Conservation (phyloP, 352 stramenopile genomes). For the Pseudoperonospora humuli region DNA sequence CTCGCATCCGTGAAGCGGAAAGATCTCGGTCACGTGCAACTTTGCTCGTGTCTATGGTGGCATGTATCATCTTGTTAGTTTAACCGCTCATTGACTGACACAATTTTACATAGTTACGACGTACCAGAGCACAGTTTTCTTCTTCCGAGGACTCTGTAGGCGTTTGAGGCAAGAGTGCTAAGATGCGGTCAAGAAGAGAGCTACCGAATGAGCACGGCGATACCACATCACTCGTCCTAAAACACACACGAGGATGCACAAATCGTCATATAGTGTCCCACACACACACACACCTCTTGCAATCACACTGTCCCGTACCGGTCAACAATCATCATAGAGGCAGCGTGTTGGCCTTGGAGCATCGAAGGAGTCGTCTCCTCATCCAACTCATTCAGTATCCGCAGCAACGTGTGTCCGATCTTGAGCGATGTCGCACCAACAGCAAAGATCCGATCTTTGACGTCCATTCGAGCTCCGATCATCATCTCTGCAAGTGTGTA, state of each 20-base stretch:
- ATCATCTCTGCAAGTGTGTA: slow-evolving; percentile 57
- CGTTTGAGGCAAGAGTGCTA: slow-evolving; percentile 53
- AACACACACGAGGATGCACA: background rate
- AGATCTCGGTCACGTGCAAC: slow-evolving; percentile 58
- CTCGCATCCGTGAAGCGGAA: slow-evolving; percentile 53
- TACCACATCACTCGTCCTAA: slow-evolving; percentile 58
- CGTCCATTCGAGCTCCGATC: slow-evolving; percentile 37
- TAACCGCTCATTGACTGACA: too few species aligned
- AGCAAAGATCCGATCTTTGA: slow-evolving; percentile 63
- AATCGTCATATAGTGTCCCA: background rate
- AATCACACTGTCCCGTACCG: slow-evolving; percentile 26
- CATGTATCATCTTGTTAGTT: slow-evolving; percentile 1
- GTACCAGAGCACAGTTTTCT: slow-evolving; percentile 14
- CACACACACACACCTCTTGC: background rate
- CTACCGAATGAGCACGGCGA: slow-evolving; percentile 56
- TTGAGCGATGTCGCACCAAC: slow-evolving; percentile 69
- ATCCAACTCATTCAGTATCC: slow-evolving; percentile 50
- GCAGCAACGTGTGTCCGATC: slow-evolving; percentile 66
- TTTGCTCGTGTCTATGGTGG: slow-evolving; percentile 25
- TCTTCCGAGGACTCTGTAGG: slow-evolving; percentile 7
- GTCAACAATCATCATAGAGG: slow-evolving; percentile 61
- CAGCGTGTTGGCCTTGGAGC: slow-evolving; percentile 34
- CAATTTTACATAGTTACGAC: background rate
- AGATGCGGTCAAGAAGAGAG: slow-evolving; percentile 62
- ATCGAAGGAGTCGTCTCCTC: slow-evolving; percentile 32